Percentiles rank a stretch among this genome's conserved stretches.
Evolutionary conservation across 768 basidiomycete genomes (phyloP).

Genomic region (Termitomyces sp.): DNA sequence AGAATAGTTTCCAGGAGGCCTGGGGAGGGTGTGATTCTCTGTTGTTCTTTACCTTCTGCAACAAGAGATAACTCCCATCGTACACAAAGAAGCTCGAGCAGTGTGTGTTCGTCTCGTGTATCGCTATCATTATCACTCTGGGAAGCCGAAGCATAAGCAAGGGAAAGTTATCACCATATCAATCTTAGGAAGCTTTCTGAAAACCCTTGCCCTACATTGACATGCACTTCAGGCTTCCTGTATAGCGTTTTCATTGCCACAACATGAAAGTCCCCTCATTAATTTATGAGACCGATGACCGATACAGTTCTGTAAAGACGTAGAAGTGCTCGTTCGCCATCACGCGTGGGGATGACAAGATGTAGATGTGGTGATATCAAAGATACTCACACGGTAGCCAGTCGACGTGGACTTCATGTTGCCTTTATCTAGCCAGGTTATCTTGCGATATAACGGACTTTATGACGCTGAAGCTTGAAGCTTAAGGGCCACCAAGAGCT

Average conservation of each 20-base stretch:
- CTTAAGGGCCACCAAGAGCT: background rate
- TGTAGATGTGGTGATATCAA: background rate
- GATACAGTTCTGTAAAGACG: background rate
- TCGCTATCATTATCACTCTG: background rate
- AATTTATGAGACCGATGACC: constrained; percentile 5
- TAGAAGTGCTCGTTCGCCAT: background rate
- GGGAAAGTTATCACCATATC: background rate
- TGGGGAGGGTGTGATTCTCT: background rate
- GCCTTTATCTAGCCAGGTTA: constrained; percentile 1
- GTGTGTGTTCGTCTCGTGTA: background rate
- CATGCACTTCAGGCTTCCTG: background rate
- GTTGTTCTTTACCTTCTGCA: background rate
- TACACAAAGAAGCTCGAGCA: background rate
- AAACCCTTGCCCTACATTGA: constrained; percentile 1
- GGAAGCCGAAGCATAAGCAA: background rate
- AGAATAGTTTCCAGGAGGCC: background rate
- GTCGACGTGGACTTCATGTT: constrained; percentile 5
- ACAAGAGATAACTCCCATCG: background rate
- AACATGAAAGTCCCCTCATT: constrained; percentile 4
- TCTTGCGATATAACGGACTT: background rate
- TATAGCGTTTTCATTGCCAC: constrained; percentile 8
- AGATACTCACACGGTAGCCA: background rate
- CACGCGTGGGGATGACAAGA: background rate
- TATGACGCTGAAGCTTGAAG: background rate
- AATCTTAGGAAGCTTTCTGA: background rate